A percentile compares a stretch with the other conserved stretches of the same genome.
Evolutionary conservation across 306 rosid species (phyloP).

Genomic region (Castanopsis chinensis): DNA sequence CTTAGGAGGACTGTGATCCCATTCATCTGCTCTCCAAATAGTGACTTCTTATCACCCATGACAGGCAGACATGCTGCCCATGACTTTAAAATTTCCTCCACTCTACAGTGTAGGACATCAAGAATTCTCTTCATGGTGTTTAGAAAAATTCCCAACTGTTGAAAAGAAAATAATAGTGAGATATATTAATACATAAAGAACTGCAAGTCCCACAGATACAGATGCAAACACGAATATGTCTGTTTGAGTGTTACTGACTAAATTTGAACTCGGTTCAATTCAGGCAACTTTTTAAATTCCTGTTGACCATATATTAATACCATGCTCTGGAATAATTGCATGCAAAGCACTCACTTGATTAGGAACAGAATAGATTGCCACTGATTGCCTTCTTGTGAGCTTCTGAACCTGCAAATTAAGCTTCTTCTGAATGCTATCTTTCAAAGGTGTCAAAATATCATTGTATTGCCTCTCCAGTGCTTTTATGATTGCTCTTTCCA

Average conservation of each 20-base stretch:
- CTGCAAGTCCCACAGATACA: background rate
- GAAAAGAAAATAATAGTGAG: slow-evolving; percentile 15
- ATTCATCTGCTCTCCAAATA: slow-evolving; percentile 88
- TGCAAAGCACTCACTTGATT: slow-evolving; percentile 57
- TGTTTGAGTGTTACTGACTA: background rate
- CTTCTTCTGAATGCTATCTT: slow-evolving; percentile 90
- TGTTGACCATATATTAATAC: background rate
- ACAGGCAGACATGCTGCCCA: slow-evolving; percentile 87
- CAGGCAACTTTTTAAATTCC: background rate
- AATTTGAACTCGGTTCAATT: slow-evolving; percentile 10
- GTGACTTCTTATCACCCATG: slow-evolving; percentile 72
- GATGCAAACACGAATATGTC: background rate
- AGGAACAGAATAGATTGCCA: slow-evolving; percentile 62
- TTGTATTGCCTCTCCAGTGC: slow-evolving; percentile 89
- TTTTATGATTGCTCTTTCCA: slow-evolving; percentile 86
- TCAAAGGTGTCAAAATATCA: slow-evolving; percentile 86
- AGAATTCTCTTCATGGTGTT: slow-evolving; percentile 94
- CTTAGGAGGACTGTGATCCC: slow-evolving; percentile 82
- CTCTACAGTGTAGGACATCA: slow-evolving; percentile 85
- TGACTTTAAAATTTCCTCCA: slow-evolving; percentile 85
- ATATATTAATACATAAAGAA: slow-evolving; percentile 11
- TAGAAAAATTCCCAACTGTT: slow-evolving; percentile 81
- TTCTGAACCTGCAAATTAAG: slow-evolving; percentile 95
- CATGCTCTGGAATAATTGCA: background rate
- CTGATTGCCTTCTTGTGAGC: slow-evolving; percentile 93